Base-by-base conservation (phyloP, 352 stramenopile species). In the Lagenidium sp. region DNA sequence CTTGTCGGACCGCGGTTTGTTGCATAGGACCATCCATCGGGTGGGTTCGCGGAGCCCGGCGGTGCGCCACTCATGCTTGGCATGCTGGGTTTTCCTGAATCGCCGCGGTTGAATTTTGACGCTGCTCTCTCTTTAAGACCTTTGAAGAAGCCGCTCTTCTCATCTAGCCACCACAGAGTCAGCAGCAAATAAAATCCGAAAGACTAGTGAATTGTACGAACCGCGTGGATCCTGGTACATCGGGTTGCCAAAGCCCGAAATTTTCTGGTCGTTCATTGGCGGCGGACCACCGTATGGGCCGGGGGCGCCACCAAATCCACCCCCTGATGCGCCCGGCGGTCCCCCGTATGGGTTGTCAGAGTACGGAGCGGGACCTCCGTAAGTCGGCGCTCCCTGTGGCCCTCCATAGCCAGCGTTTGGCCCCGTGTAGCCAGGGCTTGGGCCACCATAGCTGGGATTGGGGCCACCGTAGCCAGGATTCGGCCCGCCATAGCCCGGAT, bases 201-300 rank as follows among this genome's bases (percentile, higher is more conserved):
- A n/a, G n/a, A n/a, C n/a, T n/a, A n/a, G n/a, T n/a, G n/a, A 16
- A 32, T 20, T 3, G 12, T 15, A 19, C 35, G 10, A 47, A 83
- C 74, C 65, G 51, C 78, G 65, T 23, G 90, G 85, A 57, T 98
- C 90, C 39, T 89, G 69, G 55, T 95, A 98, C 75, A 96, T 94
- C 6, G 93, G 89, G 57, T 98, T 98, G 22, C 93, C 93, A 65
- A 98, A 96, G 23, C 93, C 93, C 21, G 92, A 78, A 50, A 97
- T 94, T 46, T 91, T 74, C 49, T 82, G 57, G 34, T 87, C 70
- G 50, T 79, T 75, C 42, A 76, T 71, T n/a, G 65, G 70, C 21
- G 63, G 64, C 6, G 57, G 63, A 44, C 54, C 67, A 30, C 69
- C 69, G 35, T 74, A 77, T 44, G 54, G 51, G 12, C 52, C 54